phyloP scores from a whole-genome alignment of 495 filamentous ascomycete genomes.

The Podospora anserina region DNA sequence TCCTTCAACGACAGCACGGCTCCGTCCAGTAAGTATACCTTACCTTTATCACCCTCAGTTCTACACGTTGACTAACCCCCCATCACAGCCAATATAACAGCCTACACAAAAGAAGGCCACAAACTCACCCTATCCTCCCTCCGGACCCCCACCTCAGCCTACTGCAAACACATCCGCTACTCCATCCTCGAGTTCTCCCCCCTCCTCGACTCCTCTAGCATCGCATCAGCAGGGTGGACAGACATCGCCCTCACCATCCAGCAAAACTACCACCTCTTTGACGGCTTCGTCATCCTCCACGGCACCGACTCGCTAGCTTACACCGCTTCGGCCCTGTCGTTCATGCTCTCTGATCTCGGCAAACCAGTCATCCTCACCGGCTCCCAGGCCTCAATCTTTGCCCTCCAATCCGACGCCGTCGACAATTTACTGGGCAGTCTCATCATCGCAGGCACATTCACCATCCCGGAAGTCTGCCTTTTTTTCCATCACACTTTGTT shows the following conservation, averaged over 20 bases:
- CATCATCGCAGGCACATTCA: constrained; percentile 93
- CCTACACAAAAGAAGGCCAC: constrained; percentile 38
- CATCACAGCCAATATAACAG: constrained; percentile 34
- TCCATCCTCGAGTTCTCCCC: constrained; percentile 81
- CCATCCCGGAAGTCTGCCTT: constrained; percentile 92
- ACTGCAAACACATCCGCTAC: constrained; percentile 80
- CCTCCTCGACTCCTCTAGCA: constrained; percentile 87
- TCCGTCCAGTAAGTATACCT: constrained; percentile 4
- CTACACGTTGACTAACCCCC: no score
- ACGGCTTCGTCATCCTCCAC: constrained; percentile 94
- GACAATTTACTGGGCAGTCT: constrained; percentile 91
- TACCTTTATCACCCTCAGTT: background rate
- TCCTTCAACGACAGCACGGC: constrained; percentile 83
- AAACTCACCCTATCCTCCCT: constrained; percentile 52
- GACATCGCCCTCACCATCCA: constrained; percentile 69
- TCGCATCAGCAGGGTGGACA: constrained; percentile 86
- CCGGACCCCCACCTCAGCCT: constrained; percentile 76
- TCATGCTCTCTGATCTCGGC: constrained; percentile 89
- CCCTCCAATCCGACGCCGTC: constrained; percentile 91
- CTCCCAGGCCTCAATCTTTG: constrained; percentile 88
- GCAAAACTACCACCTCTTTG: constrained; percentile 85
- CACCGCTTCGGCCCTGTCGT: constrained; percentile 86
- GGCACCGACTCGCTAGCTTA: constrained; percentile 93
- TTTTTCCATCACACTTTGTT: constrained; percentile 95
- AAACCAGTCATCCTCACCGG: constrained; percentile 92